These are phyloP conservation scores for Furcasterigmium furcatum DNA, from an alignment of 2,329 filamentous ascomycete species.

Conservation along the genomic window DNA sequence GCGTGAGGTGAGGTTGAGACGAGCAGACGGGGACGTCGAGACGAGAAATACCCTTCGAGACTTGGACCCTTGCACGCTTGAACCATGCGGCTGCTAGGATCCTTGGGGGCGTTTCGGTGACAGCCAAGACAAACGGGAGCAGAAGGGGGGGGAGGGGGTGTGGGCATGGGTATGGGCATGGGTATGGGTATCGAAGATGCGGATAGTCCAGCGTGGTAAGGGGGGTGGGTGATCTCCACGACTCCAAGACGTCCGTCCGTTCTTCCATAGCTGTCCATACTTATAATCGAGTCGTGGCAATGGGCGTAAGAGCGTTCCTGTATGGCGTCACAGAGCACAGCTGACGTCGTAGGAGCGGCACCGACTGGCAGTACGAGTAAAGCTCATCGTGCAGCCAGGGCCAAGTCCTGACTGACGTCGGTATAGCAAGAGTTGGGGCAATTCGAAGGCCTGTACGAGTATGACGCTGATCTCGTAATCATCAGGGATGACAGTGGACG, in stretches of 20 bases:
- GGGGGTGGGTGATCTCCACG: background rate
- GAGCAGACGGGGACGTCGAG: constrained; percentile 7
- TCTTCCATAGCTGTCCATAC: too few species aligned
- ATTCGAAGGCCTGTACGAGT: too few species aligned
- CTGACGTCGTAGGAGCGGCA: too few species aligned
- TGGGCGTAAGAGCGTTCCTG: too few species aligned
- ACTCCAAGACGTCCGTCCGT: background rate
- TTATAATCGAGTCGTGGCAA: too few species aligned
- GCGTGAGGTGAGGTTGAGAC: constrained; percentile 20
- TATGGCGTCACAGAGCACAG: too few species aligned
- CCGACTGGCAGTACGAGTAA: too few species aligned
- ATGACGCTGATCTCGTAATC: too few species aligned
- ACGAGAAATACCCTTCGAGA: background rate
- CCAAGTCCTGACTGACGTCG: too few species aligned
- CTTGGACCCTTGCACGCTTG: background rate
- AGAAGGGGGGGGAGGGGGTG: background rate
- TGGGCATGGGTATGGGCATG: background rate
- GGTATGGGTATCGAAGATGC: background rate
- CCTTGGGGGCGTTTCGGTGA: background rate
- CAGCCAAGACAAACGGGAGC: constrained; percentile 1
- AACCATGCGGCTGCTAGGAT: background rate
- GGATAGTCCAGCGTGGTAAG: background rate
- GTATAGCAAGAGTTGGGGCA: too few species aligned
- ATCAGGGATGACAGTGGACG: background rate
- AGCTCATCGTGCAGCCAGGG: too few species aligned